A percentile compares a stretch with the other conserved stretches of the same genome.
Evolutionary conservation across 1,284 basidiomycete species (phyloP).

Genomic region (Stereum hirsutum): DNA sequence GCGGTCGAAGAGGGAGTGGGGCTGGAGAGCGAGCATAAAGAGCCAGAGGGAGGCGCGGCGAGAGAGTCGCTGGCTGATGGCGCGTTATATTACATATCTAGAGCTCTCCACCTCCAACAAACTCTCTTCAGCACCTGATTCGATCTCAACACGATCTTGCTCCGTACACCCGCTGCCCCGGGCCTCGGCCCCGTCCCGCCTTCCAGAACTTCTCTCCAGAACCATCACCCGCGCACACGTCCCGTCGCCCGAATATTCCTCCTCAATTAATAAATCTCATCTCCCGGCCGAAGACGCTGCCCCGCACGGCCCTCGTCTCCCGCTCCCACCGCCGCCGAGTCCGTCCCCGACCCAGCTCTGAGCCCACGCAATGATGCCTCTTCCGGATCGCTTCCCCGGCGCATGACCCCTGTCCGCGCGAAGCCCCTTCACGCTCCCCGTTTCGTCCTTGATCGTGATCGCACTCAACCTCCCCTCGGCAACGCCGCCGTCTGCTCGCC

Average conservation of each 20-base stretch:
- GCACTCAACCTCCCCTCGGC: not conserved
- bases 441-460: not conserved
- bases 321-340: not conserved
- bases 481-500: too few species aligned
- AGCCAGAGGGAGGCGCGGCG: conserved; percentile 8
- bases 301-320: not conserved
- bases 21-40: conserved; percentile 11
- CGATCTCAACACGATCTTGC: conserved; percentile 7
- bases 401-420: not conserved
- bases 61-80: conserved; percentile 6
- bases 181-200: conserved; percentile 13
- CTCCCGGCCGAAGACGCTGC: not conserved
- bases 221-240: conserved; percentile 5
- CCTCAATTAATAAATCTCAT: not conserved
- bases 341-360: not conserved
- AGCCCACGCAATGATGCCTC: not conserved
- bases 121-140: conserved; percentile 5
- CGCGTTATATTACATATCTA: conserved; percentile 3
- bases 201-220: conserved; percentile 12
- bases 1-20: conserved; percentile 9
- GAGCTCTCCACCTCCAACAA: conserved; percentile 3
- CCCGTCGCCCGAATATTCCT: conserved; percentile 6
- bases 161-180: conserved; percentile 12
- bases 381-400: not conserved
- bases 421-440: not conserved